Evolutionary conservation across 768 basidiomycete genomes (phyloP).

Genomic region (Rhizopogon roseolus): DNA sequence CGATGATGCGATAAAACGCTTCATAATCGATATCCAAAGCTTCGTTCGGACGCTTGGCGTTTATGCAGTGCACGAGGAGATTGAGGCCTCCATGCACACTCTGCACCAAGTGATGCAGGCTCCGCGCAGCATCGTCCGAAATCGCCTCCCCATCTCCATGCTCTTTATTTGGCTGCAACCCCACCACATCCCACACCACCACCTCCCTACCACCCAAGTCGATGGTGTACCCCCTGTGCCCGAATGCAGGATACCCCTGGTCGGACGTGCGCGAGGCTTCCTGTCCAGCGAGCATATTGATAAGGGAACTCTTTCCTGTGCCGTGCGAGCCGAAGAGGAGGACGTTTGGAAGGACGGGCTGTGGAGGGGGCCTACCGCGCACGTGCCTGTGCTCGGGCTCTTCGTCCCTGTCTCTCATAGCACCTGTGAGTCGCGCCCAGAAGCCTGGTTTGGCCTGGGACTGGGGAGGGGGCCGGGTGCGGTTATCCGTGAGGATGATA

Average conservation of each 20-base stretch:
- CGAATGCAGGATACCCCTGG: slow-evolving; percentile 30
- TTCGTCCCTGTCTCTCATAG: not conserved
- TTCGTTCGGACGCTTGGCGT: slow-evolving; percentile 23
- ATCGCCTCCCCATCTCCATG: slow-evolving; percentile 17
- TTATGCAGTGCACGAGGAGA: slow-evolving; percentile 29
- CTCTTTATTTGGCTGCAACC: slow-evolving; percentile 20
- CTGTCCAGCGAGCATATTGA: slow-evolving; percentile 33
- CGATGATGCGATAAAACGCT: slow-evolving; percentile 26
- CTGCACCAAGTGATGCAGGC: slow-evolving; percentile 30
- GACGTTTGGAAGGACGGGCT: slow-evolving; percentile 20
- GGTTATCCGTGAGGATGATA: not conserved
- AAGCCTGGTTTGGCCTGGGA: not conserved
- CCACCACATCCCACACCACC: slow-evolving; percentile 30
- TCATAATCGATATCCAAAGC: slow-evolving; percentile 25
- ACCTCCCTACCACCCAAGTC: slow-evolving; percentile 14
- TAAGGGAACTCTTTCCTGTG: slow-evolving; percentile 38
- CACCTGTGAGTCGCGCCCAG: not conserved
- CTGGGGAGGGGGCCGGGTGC: not conserved
- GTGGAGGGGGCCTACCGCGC: not conserved
- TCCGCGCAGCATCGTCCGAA: slow-evolving; percentile 24
- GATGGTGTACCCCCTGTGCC: slow-evolving; percentile 17
- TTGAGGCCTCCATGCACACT: slow-evolving; percentile 26
- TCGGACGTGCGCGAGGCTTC: slow-evolving; percentile 25
- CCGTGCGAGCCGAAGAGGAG: slow-evolving; percentile 41
- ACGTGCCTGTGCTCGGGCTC: not conserved